Conservation (phyloP, 345 rosid genomes). For the Brassica juncea region DNA sequence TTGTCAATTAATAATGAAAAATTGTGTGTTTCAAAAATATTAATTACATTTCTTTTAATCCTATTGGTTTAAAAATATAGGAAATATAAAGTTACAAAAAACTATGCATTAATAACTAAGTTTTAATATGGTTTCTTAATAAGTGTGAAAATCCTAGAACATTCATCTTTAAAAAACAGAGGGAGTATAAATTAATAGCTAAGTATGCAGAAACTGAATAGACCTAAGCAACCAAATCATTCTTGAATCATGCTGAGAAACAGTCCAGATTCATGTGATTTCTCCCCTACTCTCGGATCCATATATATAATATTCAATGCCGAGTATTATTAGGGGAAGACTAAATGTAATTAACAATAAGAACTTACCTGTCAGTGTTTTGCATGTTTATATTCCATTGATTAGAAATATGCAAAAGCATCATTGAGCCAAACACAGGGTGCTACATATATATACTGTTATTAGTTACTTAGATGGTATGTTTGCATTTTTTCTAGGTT, state of each 20-base stretch:
- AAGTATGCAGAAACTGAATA: constrained; percentile 2
- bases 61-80: too few species aligned
- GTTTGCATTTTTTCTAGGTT: background rate
- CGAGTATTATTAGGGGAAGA: background rate
- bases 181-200: background rate
- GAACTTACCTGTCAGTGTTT: background rate
- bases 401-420: background rate
- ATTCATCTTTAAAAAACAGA: too few species aligned
- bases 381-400: background rate
- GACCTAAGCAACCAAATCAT: constrained; percentile 8
- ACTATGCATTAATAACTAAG: too few species aligned
- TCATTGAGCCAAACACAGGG: background rate
- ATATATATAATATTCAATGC: constrained; percentile 8
- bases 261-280: constrained; percentile 20
- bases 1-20: too few species aligned
- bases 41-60: too few species aligned
- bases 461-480: background rate
- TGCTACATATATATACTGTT: background rate
- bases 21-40: too few species aligned
- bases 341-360: background rate
- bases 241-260: constrained; percentile 4
- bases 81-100: too few species aligned
- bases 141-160: too few species aligned
- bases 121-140: too few species aligned
- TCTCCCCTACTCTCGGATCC: constrained; percentile 8